Evolutionary conservation across 1,139 yeast species (phyloP), one percentile per base, ranked within the genome.

Genomic region (Blastobotrys persicus): DNA sequence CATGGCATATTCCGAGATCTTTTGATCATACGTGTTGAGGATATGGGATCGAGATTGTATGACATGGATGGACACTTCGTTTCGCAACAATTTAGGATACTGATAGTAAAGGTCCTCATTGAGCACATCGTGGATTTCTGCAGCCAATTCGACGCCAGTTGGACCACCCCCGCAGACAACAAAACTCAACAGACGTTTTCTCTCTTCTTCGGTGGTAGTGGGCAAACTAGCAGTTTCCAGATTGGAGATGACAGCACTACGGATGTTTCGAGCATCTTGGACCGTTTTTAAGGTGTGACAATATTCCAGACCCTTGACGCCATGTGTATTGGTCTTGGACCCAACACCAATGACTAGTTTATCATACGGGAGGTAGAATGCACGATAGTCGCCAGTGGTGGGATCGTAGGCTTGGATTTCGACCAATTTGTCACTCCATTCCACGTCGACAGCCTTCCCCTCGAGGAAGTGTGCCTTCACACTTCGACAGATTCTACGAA

Each of bases 111-210:
- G 62, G 61, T 81, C 85, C 64, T 81, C 86, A 59, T 79, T 79
- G 58, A 81, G 66, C 53, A 80, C 61, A 59, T 81, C 86, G 55
- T 70, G 80, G 23, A 81, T 75, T 62, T 81, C 84, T 23, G 85
- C 85, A 18, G 86, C 86, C 56, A 81, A 73, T 62, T 81, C 87
- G 39, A 80, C 83, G 56, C 87, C 87, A 1, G 86, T 81, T 54
- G 86, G 86, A 28, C 86, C 86, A 51, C 85, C 87, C 53, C 86
- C 87, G 61, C 85, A 81, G 39, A 81, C 76, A 20, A 81, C 86
- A 68, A 80, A 80, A 55, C 82, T 78, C 48, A 81, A 67, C 47
- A 81, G 64, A 49, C 74, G 74, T 59, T 76, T 78, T 57, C 85
- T 76, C 61, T 81, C 85, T 45, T 75, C 81, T 53, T 77, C 79